These are phyloP conservation scores for Malassezia brasiliensis DNA, from an alignment of 1,284 basidiomycete species.

Conservation along the genomic window DNA sequence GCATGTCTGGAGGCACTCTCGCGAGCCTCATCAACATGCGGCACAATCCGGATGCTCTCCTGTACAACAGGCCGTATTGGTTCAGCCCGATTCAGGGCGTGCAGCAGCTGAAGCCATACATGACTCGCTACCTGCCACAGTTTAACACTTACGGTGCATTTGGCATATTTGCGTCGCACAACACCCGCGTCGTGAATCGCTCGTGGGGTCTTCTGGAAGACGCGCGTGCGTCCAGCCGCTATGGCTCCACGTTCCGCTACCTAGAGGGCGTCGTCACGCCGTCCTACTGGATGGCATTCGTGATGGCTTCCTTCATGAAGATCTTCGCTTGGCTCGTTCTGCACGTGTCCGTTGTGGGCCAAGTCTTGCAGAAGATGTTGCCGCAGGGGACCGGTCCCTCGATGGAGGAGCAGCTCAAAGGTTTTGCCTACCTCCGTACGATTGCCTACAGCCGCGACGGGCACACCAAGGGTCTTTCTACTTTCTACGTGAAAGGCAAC, in stretches of 20 bases:
- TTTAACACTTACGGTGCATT: conserved; percentile 55
- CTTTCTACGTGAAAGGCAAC: conserved; percentile 62
- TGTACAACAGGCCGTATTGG: conserved; percentile 56
- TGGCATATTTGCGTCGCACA: conserved; percentile 59
- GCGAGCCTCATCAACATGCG: conserved; percentile 54
- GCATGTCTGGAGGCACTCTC: conserved; percentile 64
- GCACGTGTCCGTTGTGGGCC: neutral
- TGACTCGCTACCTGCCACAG: conserved; percentile 53
- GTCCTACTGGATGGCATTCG: conserved; percentile 18
- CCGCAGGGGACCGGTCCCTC: conserved; percentile 15
- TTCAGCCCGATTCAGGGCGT: conserved; percentile 21
- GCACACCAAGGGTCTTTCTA: conserved; percentile 54
- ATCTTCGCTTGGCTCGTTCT: conserved; percentile 3
- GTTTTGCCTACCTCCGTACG: conserved; percentile 22
- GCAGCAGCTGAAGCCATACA: conserved; percentile 51
- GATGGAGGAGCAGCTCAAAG: conserved; percentile 18
- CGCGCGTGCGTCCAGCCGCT: conserved; percentile 24
- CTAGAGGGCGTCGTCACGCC: conserved; percentile 59
- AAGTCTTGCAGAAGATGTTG: neutral
- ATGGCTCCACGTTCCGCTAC: conserved; percentile 58
- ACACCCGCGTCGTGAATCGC: conserved; percentile 64
- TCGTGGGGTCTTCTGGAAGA: conserved; percentile 63
- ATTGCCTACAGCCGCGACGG: conserved; percentile 51
- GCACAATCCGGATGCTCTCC: conserved; percentile 52
- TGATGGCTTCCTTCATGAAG: conserved; percentile 1